Conservation (phyloP, 108 stramenopile species). For the Fragilariopsis cylindrus region DNA sequence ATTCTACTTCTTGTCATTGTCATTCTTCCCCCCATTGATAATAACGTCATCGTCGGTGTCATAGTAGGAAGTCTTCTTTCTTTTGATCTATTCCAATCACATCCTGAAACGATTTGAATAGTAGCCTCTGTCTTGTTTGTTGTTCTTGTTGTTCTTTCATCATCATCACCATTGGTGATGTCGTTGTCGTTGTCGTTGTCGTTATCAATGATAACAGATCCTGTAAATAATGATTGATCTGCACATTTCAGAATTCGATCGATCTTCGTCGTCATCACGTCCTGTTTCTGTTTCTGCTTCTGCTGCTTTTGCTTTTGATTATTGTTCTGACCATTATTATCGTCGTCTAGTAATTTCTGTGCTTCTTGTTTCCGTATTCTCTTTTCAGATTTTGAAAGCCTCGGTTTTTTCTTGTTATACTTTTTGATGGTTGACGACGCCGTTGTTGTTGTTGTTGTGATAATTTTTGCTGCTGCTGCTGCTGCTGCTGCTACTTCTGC, state of each 20-base stretch:
- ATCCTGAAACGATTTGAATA: constrained; percentile 4
- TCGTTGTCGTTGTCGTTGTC: not conserved
- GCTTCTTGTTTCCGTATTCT: not conserved
- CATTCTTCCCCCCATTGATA: no score
- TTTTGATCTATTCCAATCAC: not conserved
- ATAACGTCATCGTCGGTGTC: no score
- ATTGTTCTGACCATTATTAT: not conserved
- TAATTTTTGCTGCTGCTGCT: no score
- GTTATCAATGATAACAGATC: not conserved
- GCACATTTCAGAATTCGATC: constrained; percentile 3
- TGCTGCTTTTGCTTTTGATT: constrained; percentile 12
- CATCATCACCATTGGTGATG: not conserved
- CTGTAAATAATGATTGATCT: not conserved
- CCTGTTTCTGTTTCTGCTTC: not conserved
- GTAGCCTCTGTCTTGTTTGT: constrained; percentile 3
- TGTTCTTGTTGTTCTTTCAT: not conserved
- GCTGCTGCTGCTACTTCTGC: no score
- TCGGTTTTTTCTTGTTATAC: constrained; percentile 15
- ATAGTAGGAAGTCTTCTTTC: not conserved
- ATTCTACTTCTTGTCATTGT: no score
- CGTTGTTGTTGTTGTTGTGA: no score
- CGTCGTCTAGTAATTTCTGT: not conserved
- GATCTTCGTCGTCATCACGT: constrained; percentile 10
- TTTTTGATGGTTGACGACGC: no score
- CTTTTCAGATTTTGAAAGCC: constrained; percentile 16